Base-by-base conservation (phyloP, 768 basidiomycete species). In the Suillus subalutaceus region DNA sequence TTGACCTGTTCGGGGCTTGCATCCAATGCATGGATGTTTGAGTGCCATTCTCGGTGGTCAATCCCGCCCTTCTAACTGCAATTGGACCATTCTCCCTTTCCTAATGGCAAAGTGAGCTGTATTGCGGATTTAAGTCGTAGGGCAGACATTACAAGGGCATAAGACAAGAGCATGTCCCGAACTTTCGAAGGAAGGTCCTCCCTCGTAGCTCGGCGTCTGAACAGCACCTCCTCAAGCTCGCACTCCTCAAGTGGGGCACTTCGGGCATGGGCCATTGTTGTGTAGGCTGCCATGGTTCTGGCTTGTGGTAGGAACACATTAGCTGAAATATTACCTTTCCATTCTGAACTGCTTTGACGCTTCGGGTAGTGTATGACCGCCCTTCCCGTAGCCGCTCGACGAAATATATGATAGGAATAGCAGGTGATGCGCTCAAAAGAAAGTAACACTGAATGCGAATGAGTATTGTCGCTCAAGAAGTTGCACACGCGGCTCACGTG, bases 271-370 rank as follows among this genome's bases (percentile, higher is more conserved):
- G 77, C 84, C 86, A 89, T 66, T 91, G 89, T 70, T 88, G 82
- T 10, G 79, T 74, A 1, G 88, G 91, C 72, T 93, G 92, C 85
- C 86, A 87, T 12, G 87, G 86, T 72, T 95, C 93, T 4, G 91
- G 90, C 62, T 81, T 83, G 68, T 94, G 92, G 82, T 93, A 95
- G 6, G 93, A 94, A 75, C 91, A 94, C 66, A 92, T 73, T 78
- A 94, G 81, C 50, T 90, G 83, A 74, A 87, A 87, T 65, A 87
- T 79, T n/a, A 75, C 74, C 53, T 76, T 77, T n/a, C 86, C 86
- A 43, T 78, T 76, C 65, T 88, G 87, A 50, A 87, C 78, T 26
- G 88, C 88, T 71, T 85, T 87, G 67, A 90, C 85, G 23, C 74
- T 83, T 61, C 87, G 85, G 4, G 92, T 92, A 57, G 84, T 80